A percentile compares a stretch with the other conserved stretches of the same genome.
phyloP scores from a whole-genome alignment of 176 grass and related monocot genomes.

The Areca catechu region DNA sequence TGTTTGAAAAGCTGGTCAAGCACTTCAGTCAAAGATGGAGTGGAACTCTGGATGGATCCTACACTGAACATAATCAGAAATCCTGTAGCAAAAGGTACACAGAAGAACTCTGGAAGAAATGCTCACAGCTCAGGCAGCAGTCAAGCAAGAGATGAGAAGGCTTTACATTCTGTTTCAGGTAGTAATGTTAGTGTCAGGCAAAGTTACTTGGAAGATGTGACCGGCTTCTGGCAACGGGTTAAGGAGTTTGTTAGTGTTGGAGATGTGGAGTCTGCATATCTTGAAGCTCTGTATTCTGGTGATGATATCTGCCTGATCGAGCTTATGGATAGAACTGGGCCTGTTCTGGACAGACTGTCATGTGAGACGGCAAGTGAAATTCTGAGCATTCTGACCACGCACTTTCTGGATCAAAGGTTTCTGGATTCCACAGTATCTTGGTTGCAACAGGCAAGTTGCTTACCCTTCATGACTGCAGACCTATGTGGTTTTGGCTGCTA shows the following conservation, averaged over 20 bases:
- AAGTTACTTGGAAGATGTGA: too few relatives aligned
- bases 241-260: slow-evolving; percentile 23
- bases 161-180: too few relatives aligned
- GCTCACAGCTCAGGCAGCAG: not conserved
- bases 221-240: too few relatives aligned
- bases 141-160: too few relatives aligned
- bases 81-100: slow-evolving; percentile 1
- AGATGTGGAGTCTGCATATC: slow-evolving; percentile 63
- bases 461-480: too few relatives aligned
- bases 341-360: slow-evolving; percentile 68
- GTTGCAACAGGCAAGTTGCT: slow-evolving; percentile 68
- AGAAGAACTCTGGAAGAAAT: slow-evolving; percentile 6
- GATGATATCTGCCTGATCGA: slow-evolving; percentile 48
- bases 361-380: slow-evolving; percentile 50
- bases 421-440: slow-evolving; percentile 54
- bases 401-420: slow-evolving; percentile 56
- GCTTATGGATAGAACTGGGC: slow-evolving; percentile 89
- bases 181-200: slow-evolving; percentile 1
- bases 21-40: slow-evolving; percentile 4
- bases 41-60: not conserved
- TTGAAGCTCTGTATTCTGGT: slow-evolving; percentile 44
- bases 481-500: too few relatives aligned
- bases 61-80: slow-evolving; percentile 6
- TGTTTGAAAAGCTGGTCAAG: slow-evolving; percentile 32
- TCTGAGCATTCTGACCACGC: slow-evolving; percentile 11